Evolutionary conservation across 2,329 filamentous ascomycete genomes (phyloP).

Genomic region (Amesomyces nigricolor): DNA sequence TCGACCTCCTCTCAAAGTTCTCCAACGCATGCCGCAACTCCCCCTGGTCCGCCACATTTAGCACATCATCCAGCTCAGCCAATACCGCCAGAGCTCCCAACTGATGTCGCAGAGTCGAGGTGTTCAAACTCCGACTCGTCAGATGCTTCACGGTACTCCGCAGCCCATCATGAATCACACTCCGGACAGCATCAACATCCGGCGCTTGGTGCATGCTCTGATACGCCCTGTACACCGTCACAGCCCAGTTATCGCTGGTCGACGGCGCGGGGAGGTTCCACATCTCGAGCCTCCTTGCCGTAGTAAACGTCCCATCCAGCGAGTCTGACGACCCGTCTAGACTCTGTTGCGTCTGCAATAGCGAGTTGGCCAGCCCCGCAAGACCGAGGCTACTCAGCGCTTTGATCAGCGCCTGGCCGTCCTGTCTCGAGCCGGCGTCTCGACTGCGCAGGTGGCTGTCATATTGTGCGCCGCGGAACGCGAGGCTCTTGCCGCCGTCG

Average conservation of each 20-base stretch:
- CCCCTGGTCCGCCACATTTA: conserved; percentile 53
- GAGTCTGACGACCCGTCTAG: conserved; percentile 52
- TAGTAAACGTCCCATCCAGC: conserved; percentile 68
- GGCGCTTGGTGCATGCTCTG: conserved; percentile 68
- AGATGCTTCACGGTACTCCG: conserved; percentile 54
- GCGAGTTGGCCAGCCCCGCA: conserved; percentile 75
- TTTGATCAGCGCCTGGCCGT: conserved; percentile 65
- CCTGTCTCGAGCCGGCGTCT: conserved; percentile 49
- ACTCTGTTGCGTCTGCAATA: conserved; percentile 63
- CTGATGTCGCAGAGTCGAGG: conserved; percentile 47
- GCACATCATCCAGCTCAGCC: conserved; percentile 73
- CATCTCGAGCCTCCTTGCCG: conserved; percentile 76
- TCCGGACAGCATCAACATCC: conserved; percentile 47
- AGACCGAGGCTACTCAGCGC: conserved; percentile 77
- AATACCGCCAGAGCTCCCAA: conserved; percentile 64
- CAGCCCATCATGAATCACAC: conserved; percentile 59
- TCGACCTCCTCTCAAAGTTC: conserved; percentile 58
- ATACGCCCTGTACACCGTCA: conserved; percentile 72
- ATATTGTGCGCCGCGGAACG: conserved; percentile 85
- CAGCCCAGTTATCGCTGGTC: conserved; percentile 55
- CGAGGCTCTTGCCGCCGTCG: conserved; percentile 77
- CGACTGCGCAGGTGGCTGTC: conserved; percentile 71
- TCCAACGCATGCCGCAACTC: conserved; percentile 58
- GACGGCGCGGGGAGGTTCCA: conserved; percentile 82
- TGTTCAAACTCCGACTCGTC: conserved; percentile 43